Base-by-base conservation (phyloP, 768 basidiomycete species). In the Podaxis sp. region DNA sequence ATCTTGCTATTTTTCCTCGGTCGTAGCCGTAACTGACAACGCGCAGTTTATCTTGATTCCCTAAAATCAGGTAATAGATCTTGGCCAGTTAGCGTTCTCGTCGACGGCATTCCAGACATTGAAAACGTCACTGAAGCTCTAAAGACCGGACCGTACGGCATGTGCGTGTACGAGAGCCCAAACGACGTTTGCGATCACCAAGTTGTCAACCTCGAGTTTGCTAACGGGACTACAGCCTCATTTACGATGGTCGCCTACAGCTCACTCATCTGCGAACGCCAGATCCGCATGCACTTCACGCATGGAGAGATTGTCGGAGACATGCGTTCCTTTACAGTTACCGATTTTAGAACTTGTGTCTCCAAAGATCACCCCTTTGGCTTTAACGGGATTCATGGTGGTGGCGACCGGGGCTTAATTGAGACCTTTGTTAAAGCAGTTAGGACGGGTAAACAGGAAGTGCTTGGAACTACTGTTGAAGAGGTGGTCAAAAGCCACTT, bases 181-280 rank as follows among this genome's bases (percentile, higher is more conserved):
- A 96, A 96, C 70, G 89, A 95, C 70, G 93, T 96, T 52, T 92
- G 90, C 68, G 93, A 96, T 74, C 87, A 96, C 66, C 93, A 95
- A 74, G 89, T 95, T 51, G 94, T 96, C 65, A 95, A 94, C 71
- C 74, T 96, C 60, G 90, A 94, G 69, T 96, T 92, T 72, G 86
- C 88, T 6, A 85, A 86, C 55, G 92, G 93, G 15, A 80, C 85
- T 29, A 95, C 94, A 0, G 91, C 84, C 12, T 91, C 91, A 0
- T 91, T 96, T 72, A 94, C 94, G 19, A 94, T 96, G 92, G 83
- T 93, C 53, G 94, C 94, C 12, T 91, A 86, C 70, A 91, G 91
- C 0, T 81, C 84, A n/a, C 77, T 82, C 47, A 83, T 94, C 50
- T 94, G 94, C 72, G 81, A 90, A 37, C 88, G 94, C n/a, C 87